Evolutionary conservation across 805 yeast genomes (phyloP).

Genomic region (Candida hungchunana): DNA sequence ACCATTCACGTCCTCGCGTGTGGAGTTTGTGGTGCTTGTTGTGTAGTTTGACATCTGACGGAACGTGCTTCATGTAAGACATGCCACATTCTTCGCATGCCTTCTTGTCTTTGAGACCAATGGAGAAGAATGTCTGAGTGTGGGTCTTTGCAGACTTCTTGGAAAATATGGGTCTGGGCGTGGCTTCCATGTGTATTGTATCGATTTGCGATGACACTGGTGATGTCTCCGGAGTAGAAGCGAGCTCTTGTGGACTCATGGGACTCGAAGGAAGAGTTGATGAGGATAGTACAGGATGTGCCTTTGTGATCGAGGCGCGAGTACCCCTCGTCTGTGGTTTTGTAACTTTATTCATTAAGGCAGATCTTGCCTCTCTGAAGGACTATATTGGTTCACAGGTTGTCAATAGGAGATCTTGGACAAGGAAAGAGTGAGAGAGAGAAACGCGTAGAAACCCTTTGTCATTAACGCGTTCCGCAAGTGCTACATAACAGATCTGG

Average conservation of each 20-base stretch:
- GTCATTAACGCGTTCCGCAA: too few relatives aligned
- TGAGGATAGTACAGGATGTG: neutral
- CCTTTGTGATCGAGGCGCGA: neutral
- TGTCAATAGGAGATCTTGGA: too few relatives aligned
- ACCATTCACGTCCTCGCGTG: slow-evolving; percentile 49
- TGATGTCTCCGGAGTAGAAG: slow-evolving; percentile 13
- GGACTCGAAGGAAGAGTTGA: slow-evolving; percentile 8
- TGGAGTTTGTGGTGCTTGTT: slow-evolving; percentile 42
- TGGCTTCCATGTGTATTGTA: too few relatives aligned
- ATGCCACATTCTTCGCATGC: slow-evolving; percentile 51
- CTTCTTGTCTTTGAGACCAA: slow-evolving; percentile 17
- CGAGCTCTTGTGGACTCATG: slow-evolving; percentile 7
- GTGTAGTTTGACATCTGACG: slow-evolving; percentile 44
- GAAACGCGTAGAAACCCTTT: too few relatives aligned
- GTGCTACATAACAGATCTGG: too few relatives aligned
- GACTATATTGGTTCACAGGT: too few relatives aligned
- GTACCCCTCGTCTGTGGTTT: neutral
- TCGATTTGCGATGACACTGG: slow-evolving; percentile 3
- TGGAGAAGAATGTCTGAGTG: slow-evolving; percentile 17
- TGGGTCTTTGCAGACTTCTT: too few relatives aligned
- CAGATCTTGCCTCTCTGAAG: too few relatives aligned
- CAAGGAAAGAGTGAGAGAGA: too few relatives aligned
- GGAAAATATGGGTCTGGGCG: too few relatives aligned
- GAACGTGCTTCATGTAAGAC: slow-evolving; percentile 42
- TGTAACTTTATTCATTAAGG: neutral